Conservation (phyloP, 108 stramenopile genomes). For the Discostella pseudostelligera region DNA sequence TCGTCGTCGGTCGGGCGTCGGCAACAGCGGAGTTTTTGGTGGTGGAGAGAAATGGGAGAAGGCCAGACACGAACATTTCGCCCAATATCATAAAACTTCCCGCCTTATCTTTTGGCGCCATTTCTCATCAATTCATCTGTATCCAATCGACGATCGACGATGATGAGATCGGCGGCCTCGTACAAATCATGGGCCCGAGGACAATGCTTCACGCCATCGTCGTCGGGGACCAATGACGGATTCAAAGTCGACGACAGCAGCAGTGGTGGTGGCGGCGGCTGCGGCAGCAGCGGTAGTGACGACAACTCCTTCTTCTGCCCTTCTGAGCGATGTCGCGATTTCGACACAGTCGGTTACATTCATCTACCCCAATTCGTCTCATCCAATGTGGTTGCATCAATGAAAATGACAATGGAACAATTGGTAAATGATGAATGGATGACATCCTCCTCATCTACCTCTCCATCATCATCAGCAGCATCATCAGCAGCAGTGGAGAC, state of each 20-base stretch:
- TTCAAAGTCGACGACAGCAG: not conserved
- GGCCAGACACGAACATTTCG: too few relatives aligned
- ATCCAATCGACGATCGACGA: too few relatives aligned
- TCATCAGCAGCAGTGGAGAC: constrained; percentile 17
- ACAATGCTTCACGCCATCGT: not conserved
- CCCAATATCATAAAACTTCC: too few relatives aligned
- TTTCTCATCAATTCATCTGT: too few relatives aligned
- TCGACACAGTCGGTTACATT: constrained; percentile 70
- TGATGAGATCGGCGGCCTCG: not conserved
- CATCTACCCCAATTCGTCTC: constrained; percentile 45
- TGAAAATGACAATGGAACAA: constrained; percentile 65
- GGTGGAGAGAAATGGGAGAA: too few relatives aligned
- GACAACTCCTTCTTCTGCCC: constrained; percentile 11
- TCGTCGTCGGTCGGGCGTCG: too few relatives aligned
- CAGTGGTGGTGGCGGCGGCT: not conserved
- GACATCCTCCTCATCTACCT: constrained; percentile 22
- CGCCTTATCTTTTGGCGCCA: too few relatives aligned
- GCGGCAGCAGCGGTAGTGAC: too few relatives aligned
- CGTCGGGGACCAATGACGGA: not conserved
- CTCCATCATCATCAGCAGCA: too few relatives aligned
- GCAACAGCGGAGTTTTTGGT: too few relatives aligned
- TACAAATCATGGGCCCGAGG: too few relatives aligned
- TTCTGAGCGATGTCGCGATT: constrained; percentile 50
- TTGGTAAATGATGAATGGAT: constrained; percentile 64
- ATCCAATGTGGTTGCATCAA: constrained; percentile 40